Conservation (phyloP, 2,329 filamentous ascomycete genomes). For the Cladobotryum protrusum region DNA sequence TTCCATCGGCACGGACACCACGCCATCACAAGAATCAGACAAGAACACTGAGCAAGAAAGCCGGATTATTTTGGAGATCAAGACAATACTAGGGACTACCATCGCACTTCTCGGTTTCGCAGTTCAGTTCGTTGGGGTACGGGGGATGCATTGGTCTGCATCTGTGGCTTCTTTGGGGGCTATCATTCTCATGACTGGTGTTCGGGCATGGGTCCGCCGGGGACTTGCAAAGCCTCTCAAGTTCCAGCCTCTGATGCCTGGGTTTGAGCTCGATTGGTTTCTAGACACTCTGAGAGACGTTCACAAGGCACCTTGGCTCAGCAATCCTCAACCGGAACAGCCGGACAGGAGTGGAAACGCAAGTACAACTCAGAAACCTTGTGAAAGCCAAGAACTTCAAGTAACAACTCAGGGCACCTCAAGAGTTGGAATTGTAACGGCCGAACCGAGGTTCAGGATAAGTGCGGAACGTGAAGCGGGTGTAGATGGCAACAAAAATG, state of each 20-base stretch:
- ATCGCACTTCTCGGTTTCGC: conserved; percentile 21
- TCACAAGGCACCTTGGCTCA: too few species aligned
- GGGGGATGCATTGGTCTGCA: conserved; percentile 4
- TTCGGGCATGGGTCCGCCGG: conserved; percentile 1
- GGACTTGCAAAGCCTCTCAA: neutral
- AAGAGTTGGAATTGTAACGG: too few species aligned
- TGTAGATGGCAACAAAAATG: too few species aligned
- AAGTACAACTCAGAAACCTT: too few species aligned
- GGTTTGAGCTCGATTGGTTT: conserved; percentile 4
- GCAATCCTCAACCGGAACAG: too few species aligned
- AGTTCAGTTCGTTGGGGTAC: conserved; percentile 22
- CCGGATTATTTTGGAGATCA: neutral
- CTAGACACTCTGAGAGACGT: neutral
- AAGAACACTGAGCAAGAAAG: neutral
- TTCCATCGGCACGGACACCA: too few species aligned
- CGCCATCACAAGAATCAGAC: too few species aligned
- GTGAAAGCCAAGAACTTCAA: too few species aligned
- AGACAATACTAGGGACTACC: conserved; percentile 15
- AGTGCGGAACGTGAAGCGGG: too few species aligned
- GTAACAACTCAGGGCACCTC: too few species aligned
- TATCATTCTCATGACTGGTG: neutral
- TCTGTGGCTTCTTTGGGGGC: neutral
- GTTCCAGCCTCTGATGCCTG: neutral
- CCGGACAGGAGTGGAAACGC: too few species aligned
- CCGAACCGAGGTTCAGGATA: too few species aligned